Percentiles rank a stretch among this genome's conserved stretches.
Conservation (phyloP, 306 rosid species). For the Psophocarpus tetragonolobus region DNA sequence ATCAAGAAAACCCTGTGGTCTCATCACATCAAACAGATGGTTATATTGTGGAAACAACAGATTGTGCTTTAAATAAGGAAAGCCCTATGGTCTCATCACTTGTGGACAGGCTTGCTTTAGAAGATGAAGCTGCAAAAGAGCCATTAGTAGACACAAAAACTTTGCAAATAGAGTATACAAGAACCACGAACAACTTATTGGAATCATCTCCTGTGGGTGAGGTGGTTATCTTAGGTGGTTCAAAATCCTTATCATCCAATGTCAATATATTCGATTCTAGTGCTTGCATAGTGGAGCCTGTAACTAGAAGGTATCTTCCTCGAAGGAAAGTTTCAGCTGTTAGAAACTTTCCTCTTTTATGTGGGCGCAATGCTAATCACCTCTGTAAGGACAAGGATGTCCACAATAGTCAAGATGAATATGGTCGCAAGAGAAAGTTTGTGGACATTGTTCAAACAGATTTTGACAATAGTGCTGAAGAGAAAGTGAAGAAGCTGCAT, state of each 20-base stretch:
- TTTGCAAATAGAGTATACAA: slow-evolving; percentile 9
- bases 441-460: slow-evolving; percentile 26
- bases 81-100: not conserved
- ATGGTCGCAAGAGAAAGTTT: slow-evolving; percentile 33
- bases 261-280: slow-evolving; percentile 34
- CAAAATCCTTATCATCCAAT: slow-evolving; percentile 34
- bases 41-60: not conserved
- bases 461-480: slow-evolving; percentile 16
- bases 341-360: slow-evolving; percentile 69
- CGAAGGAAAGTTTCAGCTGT: slow-evolving; percentile 68
- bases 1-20: not conserved
- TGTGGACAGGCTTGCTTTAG: slow-evolving; percentile 29
- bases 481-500: slow-evolving; percentile 30
- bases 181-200: slow-evolving; percentile 20
- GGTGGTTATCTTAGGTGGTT: slow-evolving; percentile 22
- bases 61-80: slow-evolving; percentile 24
- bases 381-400: slow-evolving; percentile 38
- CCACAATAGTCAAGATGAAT: slow-evolving; percentile 38
- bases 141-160: slow-evolving; percentile 18
- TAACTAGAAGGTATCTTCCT: slow-evolving; percentile 55
- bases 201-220: slow-evolving; percentile 41
- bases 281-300: slow-evolving; percentile 39
- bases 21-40: not conserved
- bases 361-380: slow-evolving; percentile 64
- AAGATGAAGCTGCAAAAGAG: slow-evolving; percentile 27